Evolutionary conservation across 805 yeast species (phyloP), one percentile per base, ranked within the genome.

Genomic region (Metschnikowia hibisci): DNA sequence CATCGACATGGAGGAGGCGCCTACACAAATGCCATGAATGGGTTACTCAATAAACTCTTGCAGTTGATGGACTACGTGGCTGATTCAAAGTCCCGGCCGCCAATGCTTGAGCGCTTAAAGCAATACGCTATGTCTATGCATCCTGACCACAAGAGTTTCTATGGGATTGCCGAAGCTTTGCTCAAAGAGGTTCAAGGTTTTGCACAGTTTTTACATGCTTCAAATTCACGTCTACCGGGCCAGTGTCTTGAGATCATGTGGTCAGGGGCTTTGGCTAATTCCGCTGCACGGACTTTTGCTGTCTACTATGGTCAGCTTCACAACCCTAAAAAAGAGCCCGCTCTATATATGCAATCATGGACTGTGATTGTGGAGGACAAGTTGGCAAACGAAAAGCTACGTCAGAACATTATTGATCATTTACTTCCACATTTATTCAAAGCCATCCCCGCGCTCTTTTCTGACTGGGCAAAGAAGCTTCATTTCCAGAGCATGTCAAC

Each of bases 1-100:
- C 81, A 89, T 81, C 79, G 78, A 41, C 86, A 82, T 39, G 76
- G 86, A 1, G 81, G 84, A 4, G 79, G 85, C 2, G 81, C 95
- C 0, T 60, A 86, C 22, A 79, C 83, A 5, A 86, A 84, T 55
- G 82, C 95, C 0, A 59, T 87, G 41, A 75, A 71, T 42, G 85
- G 80, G 26, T 55, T 88, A 35, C 74, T 87, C 37, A 42, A 59
- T 2, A 87, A 82, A 51, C 55, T 82, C 39, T 58, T 82, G 9
- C 47, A 53, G 2, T 65, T 80, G 32, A 64, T 64, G 27, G 47
- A 45, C 34, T 31, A 35, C 20, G 27, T 35, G 7, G 16, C 27
- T 7, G n/a, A 9, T 18, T 31, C 26, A 13, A 50, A 57, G 31
- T 34, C 45, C 1, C 36, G 72, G 1, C 63, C 34, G 4, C 5